phyloP scores from a whole-genome alignment of 441 rosid genomes.

The Aleurites moluccanus region DNA sequence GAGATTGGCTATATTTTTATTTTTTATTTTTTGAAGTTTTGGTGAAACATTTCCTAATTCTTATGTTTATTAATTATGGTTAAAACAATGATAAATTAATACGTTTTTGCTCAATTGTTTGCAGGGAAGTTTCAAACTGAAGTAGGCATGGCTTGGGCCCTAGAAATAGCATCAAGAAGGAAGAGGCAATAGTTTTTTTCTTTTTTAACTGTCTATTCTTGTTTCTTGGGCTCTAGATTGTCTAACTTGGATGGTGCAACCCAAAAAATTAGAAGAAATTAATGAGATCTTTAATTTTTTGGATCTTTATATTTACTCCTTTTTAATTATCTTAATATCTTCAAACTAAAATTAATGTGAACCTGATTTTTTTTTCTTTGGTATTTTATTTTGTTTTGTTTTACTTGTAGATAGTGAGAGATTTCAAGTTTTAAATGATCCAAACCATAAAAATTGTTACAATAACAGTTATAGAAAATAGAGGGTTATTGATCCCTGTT shows the following conservation, averaged over 20 bases:
- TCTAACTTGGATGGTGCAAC: no score
- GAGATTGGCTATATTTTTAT: no score
- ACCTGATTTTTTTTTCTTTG: neutral
- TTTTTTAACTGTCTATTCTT: neutral
- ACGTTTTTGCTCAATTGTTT: neutral
- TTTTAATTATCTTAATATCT: neutral
- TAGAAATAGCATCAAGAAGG: slow-evolving; percentile 77
- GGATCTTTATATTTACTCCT: neutral
- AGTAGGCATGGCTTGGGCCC: slow-evolving; percentile 91
- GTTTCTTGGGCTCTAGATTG: neutral
- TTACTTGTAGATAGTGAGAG: no score
- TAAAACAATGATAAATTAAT: neutral
- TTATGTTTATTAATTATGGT: no score
- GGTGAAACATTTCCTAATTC: no score
- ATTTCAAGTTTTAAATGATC: no score
- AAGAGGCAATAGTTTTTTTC: slow-evolving; percentile 16
- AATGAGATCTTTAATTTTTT: neutral
- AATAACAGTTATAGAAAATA: no score
- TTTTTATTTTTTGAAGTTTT: no score
- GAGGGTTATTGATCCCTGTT: no score
- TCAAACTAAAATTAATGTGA: neutral
- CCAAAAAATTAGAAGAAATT: neutral
- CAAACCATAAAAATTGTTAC: no score
- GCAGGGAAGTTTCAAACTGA: slow-evolving; percentile 94
- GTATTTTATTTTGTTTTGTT: no score